A percentile compares a stretch with the other conserved stretches of the same genome.
Conservation (phyloP, 2,329 filamentous ascomycete genomes). For the Salinomyces thailandicus region DNA sequence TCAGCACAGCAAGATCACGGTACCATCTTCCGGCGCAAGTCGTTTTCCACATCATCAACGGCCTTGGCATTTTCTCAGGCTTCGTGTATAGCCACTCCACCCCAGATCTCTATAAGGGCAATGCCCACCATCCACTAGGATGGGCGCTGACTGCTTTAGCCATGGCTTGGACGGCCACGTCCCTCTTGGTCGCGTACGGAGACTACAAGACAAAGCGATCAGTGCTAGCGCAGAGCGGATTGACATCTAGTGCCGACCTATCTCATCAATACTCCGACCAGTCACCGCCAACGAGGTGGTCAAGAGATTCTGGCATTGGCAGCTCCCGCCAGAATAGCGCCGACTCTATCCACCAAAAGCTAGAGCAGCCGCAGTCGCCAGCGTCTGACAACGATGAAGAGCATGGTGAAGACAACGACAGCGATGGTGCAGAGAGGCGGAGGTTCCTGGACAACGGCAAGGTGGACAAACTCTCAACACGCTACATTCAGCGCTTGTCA, state of each 20-base stretch:
- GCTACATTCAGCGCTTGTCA: slow-evolving; percentile 17
- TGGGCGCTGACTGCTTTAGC: slow-evolving; percentile 72
- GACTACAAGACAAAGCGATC: slow-evolving; percentile 9
- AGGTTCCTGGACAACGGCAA: slow-evolving; percentile 33
- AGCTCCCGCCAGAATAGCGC: slow-evolving; percentile 24
- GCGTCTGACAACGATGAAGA: slow-evolving; percentile 36
- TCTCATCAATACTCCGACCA: slow-evolving; percentile 15
- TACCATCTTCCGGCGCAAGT: slow-evolving; percentile 62
- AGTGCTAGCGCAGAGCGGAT: slow-evolving; percentile 2
- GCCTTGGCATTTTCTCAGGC: slow-evolving; percentile 53
- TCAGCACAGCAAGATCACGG: slow-evolving; percentile 71
- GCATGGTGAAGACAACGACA: slow-evolving; percentile 7
- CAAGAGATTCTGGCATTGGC: slow-evolving; percentile 30
- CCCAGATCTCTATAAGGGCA: slow-evolving; percentile 76
- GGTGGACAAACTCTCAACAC: slow-evolving; percentile 18
- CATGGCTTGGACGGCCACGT: slow-evolving; percentile 58
- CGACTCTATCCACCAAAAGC: slow-evolving; percentile 18
- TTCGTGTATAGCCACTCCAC: slow-evolving; percentile 69
- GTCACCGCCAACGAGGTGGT: slow-evolving; percentile 23
- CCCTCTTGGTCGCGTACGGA: slow-evolving; percentile 50
- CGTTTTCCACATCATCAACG: slow-evolving; percentile 34
- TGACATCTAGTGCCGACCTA: background rate
- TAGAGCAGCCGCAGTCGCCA: slow-evolving; percentile 2
- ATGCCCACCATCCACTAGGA: slow-evolving; percentile 78
- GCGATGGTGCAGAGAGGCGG: slow-evolving; percentile 20